Evolutionary conservation across 768 basidiomycete genomes (phyloP).

Genomic region (Leccinum boreale): DNA sequence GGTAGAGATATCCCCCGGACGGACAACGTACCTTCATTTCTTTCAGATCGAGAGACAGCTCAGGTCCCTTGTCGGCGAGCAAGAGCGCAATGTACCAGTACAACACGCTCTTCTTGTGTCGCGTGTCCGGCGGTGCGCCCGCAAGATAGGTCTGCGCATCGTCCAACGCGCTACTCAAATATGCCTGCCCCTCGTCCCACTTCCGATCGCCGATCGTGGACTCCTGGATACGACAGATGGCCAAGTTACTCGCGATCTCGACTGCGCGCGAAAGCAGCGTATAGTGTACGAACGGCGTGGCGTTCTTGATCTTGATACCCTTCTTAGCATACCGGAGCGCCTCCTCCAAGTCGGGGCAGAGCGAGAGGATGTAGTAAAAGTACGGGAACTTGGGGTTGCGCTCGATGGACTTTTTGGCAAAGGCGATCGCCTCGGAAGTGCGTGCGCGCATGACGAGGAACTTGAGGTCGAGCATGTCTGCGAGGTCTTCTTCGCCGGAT

Average conservation of each 20-base stretch:
- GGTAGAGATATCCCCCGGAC: too few species aligned
- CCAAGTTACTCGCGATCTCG: constrained; percentile 57
- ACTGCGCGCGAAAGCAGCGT: constrained; percentile 61
- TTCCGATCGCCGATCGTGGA: constrained; percentile 39
- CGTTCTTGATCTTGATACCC: constrained; percentile 54
- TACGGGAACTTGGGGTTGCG: constrained; percentile 60
- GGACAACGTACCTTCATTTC: constrained; percentile 44
- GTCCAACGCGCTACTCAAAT: constrained; percentile 56
- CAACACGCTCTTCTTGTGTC: constrained; percentile 55
- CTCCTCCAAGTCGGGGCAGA: constrained; percentile 45
- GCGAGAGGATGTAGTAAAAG: constrained; percentile 59
- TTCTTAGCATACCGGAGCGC: constrained; percentile 64
- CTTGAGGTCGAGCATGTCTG: constrained; percentile 67
- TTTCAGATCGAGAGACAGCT: constrained; percentile 44
- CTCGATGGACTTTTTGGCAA: constrained; percentile 46
- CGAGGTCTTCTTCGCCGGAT: constrained; percentile 45
- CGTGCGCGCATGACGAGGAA: constrained; percentile 48
- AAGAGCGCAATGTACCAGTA: constrained; percentile 59
- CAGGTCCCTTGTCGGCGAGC: constrained; percentile 48
- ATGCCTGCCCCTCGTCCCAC: constrained; percentile 60
- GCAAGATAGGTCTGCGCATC: constrained; percentile 55
- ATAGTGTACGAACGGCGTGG: constrained; percentile 53
- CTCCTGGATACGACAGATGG: constrained; percentile 46
- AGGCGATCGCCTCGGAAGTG: constrained; percentile 44
- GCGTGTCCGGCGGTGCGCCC: constrained; percentile 58